A percentile compares a stretch with the other conserved stretches of the same genome.
Conservation (phyloP, 2,329 filamentous ascomycete genomes). For the Colletotrichum tamarilloi region DNA sequence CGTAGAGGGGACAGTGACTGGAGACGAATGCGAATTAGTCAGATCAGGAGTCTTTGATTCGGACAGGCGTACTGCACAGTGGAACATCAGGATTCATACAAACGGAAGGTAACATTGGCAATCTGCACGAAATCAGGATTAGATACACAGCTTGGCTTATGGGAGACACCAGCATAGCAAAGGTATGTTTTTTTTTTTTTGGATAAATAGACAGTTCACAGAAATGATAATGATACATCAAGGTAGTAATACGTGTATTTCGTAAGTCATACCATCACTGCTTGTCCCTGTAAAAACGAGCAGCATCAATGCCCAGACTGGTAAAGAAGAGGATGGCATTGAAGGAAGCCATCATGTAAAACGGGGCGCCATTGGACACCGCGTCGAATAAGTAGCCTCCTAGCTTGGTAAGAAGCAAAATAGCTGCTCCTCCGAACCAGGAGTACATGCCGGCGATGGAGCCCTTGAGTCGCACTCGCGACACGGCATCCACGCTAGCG, state of each 20-base stretch:
- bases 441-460: slow-evolving; percentile 96
- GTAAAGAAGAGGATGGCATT: slow-evolving; percentile 78
- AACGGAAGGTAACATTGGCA: neutral
- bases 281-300: slow-evolving; percentile 46
- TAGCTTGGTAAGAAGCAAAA: slow-evolving; percentile 89
- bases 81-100: neutral
- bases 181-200: neutral
- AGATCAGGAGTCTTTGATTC: neutral
- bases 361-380: slow-evolving; percentile 80
- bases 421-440: slow-evolving; percentile 88
- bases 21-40: too few species aligned
- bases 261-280: slow-evolving; percentile 14
- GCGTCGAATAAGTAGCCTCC: slow-evolving; percentile 89
- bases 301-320: slow-evolving; percentile 62
- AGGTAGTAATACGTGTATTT: neutral
- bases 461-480: slow-evolving; percentile 79
- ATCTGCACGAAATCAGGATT: neutral
- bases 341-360: slow-evolving; percentile 93
- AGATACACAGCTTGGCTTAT: neutral
- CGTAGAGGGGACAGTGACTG: neutral
- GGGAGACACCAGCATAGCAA: neutral
- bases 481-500: slow-evolving; percentile 46
- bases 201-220: neutral
- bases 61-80: neutral
- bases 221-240: neutral